phyloP scores from a whole-genome alignment of 768 basidiomycete genomes.

The Tulasnella sp. region DNA sequence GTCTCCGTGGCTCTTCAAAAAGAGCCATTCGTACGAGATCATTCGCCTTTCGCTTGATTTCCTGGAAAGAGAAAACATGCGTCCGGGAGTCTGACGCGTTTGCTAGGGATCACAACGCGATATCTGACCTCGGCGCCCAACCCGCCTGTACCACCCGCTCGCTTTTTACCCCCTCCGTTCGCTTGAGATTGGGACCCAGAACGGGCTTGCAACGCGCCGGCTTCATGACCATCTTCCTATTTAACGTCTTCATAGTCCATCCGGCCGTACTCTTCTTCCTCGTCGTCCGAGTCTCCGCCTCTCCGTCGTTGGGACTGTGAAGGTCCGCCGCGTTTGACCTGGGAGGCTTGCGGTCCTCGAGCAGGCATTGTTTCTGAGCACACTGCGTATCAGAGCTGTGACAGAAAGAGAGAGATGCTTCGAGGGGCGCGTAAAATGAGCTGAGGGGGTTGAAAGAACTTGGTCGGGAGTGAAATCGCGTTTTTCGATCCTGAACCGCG shows the following conservation, averaged over 20 bases:
- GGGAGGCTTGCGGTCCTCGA: background rate
- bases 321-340: background rate
- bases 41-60: slow-evolving; percentile 49
- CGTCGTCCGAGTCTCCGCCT: slow-evolving; percentile 28
- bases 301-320: slow-evolving; percentile 12
- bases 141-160: background rate
- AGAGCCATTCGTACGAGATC: slow-evolving; percentile 71
- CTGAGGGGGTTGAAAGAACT: too few species aligned
- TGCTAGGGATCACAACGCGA: background rate
- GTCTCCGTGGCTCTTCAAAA: slow-evolving; percentile 62
- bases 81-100: background rate
- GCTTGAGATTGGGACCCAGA: background rate
- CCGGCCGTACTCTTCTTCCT: slow-evolving; percentile 14
- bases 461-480: too few species aligned
- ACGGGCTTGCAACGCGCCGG: background rate
- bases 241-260: slow-evolving; percentile 6
- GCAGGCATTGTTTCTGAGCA: background rate
- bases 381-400: too few species aligned
- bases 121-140: background rate
- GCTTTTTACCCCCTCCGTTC: background rate
- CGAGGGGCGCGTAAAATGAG: too few species aligned
- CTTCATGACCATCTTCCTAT: slow-evolving; percentile 2
- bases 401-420: too few species aligned
- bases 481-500: too few species aligned
- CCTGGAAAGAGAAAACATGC: slow-evolving; percentile 34